Evolutionary conservation across 495 filamentous ascomycete genomes (phyloP).

Genomic region (Penicillium arizonense): DNA sequence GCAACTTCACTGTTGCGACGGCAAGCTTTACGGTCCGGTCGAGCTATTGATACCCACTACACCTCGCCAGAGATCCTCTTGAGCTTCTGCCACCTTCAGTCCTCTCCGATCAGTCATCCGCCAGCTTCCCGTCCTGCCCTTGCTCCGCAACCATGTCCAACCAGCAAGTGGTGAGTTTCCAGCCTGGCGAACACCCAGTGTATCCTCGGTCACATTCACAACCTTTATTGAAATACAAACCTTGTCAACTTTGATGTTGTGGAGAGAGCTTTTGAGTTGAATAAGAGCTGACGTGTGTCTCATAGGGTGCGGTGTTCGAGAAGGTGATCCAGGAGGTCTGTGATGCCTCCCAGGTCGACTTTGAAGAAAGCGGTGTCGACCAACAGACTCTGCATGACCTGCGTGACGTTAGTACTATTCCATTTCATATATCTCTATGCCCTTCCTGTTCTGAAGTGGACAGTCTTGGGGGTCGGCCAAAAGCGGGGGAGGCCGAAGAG

Average conservation of each 20-base stretch:
- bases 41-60: not conserved
- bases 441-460: conserved; percentile 8
- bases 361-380: conserved; percentile 94
- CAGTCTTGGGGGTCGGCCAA: conserved; percentile 19
- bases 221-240: not conserved
- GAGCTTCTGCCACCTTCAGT: not conserved
- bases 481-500: conserved; percentile 33
- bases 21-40: conserved; percentile 11
- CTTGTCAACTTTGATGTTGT: not conserved
- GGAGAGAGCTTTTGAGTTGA: not conserved
- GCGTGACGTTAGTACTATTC: conserved; percentile 62
- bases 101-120: not conserved
- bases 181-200: conserved; percentile 14
- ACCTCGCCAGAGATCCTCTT: not conserved
- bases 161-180: conserved; percentile 60
- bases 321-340: conserved; percentile 91
- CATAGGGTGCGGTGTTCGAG: conserved; percentile 78
- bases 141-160: conserved; percentile 53
- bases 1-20: conserved; percentile 26
- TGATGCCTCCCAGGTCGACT: conserved; percentile 83
- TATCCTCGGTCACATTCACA: conserved; percentile 11
- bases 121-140: not conserved
- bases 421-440: conserved; percentile 3
- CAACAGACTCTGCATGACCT: conserved; percentile 80
- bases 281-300: conserved; percentile 32